A percentile compares a stretch with the other conserved stretches of the same genome.
Evolutionary conservation across 768 basidiomycete genomes (phyloP).

Genomic region (Pulveroboletus frians): DNA sequence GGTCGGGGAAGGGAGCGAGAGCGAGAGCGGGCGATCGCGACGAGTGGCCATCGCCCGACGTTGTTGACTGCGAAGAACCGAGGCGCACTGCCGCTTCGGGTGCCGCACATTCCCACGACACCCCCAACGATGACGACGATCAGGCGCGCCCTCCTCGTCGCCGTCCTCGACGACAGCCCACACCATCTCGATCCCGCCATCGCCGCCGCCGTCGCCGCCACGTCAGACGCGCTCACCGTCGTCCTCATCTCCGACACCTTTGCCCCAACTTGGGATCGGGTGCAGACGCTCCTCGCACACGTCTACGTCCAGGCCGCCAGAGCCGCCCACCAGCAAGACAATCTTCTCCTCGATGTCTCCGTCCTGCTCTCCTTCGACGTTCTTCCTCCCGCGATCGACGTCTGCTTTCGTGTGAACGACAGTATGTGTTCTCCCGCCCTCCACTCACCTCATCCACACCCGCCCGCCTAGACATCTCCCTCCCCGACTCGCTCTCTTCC

Average conservation of each 20-base stretch:
- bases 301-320: constrained; percentile 84
- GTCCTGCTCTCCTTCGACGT: constrained; percentile 57
- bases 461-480: constrained; percentile 25
- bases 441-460: constrained; percentile 2
- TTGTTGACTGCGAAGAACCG: too few relatives aligned
- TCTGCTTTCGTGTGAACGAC: constrained; percentile 41
- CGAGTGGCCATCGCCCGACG: too few relatives aligned
- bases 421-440: constrained; percentile 31
- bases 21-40: too few relatives aligned
- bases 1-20: too few relatives aligned
- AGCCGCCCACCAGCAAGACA: constrained; percentile 60
- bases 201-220: constrained; percentile 38
- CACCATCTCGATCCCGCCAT: constrained; percentile 54
- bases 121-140: background rate
- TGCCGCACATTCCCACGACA: constrained; percentile 13
- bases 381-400: constrained; percentile 34
- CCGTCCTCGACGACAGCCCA: constrained; percentile 48
- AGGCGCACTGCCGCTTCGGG: background rate
- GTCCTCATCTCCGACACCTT: constrained; percentile 63
- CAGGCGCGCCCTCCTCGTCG: constrained; percentile 42
- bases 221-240: constrained; percentile 51
- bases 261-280: constrained; percentile 51
- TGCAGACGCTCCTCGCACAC: constrained; percentile 75
- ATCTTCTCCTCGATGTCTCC: constrained; percentile 71
- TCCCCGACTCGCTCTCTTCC: constrained; percentile 39